Base-by-base conservation (phyloP, 352 stramenopile genomes). In the Plasmopara muralis region DNA sequence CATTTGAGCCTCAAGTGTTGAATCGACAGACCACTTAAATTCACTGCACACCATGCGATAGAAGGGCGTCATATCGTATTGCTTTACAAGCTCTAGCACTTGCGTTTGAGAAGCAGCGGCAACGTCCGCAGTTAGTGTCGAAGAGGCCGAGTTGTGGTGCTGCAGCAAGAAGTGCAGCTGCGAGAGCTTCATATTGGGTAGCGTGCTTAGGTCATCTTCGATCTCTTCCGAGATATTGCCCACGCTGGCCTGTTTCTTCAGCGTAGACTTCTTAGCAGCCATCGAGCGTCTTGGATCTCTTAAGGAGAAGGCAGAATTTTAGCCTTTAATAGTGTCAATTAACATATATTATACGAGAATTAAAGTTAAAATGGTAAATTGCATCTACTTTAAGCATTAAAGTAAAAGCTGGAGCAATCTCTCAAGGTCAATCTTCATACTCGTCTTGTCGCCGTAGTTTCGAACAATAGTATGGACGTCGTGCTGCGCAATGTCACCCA, bases 151-250 rank as follows among this genome's bases (percentile, higher is more conserved):
- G 54, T 83, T 63, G 60, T 87, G 72, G 68, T 89, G 77, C 58
- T 87, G 77, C 65, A 93, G 57, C 40, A 88, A 58, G 55, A 85
- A 91, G 66, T 88, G 81, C 43, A 91, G 28, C 42, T 89, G 67
- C 18, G 73, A 68, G 37, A 88, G 67, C 45, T 82, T 55, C 81
- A 93, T 93, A 65, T 91, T 74, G 8, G 81, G 79, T 34, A 94
- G 66, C 42, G 77, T 85, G 50, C 69, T 74, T 28, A 92, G 74
- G 31, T 80, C 79, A 52, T 92, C 79, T 55, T 91, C 81, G 46
- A 94, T 87, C 67, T 94, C 81, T 51, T 91, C 81, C 46, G 83
- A 91, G 60, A 94, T 88, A 60, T 91, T 89, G 20, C 81, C 81
- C 41, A 77, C 55, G 62, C 74, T 89, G 43, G 76, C 68, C 68